These are phyloP conservation scores for Aegle marmelos DNA, from an alignment of 345 rosid species.

Conservation along the genomic window DNA sequence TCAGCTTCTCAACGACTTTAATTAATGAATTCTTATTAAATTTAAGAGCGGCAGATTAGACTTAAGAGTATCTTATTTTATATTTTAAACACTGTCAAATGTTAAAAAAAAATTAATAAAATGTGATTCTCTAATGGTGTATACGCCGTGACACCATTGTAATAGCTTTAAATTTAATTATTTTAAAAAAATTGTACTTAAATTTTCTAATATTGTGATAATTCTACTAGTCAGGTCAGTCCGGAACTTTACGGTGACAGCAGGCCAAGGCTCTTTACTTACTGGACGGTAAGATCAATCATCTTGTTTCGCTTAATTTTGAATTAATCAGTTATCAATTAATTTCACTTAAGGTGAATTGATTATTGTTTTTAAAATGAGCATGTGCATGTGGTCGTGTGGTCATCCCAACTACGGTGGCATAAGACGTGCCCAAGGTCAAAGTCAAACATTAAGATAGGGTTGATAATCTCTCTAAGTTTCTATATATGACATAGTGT, in stretches of 20 bases:
- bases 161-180: too few species aligned
- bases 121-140: too few species aligned
- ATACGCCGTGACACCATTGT: too few species aligned
- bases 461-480: background rate
- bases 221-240: slow-evolving; percentile 98
- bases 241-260: slow-evolving; percentile 99
- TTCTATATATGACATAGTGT: background rate
- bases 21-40: background rate
- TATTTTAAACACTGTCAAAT: too few species aligned
- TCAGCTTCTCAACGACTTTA: background rate
- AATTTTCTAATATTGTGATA: slow-evolving; percentile 50
- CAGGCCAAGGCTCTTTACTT: slow-evolving; percentile 90
- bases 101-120: too few species aligned
- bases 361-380: background rate
- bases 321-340: background rate
- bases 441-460: slow-evolving; percentile 16
- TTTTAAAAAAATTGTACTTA: background rate
- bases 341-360: background rate
- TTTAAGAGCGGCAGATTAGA: too few species aligned
- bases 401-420: background rate
- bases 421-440: background rate
- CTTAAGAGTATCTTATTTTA: too few species aligned
- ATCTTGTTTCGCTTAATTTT: background rate
- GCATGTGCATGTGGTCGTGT: background rate
- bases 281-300: slow-evolving; percentile 80